phyloP scores from a whole-genome alignment of 1,284 basidiomycete species.

The Heterobasidion parviporum region DNA sequence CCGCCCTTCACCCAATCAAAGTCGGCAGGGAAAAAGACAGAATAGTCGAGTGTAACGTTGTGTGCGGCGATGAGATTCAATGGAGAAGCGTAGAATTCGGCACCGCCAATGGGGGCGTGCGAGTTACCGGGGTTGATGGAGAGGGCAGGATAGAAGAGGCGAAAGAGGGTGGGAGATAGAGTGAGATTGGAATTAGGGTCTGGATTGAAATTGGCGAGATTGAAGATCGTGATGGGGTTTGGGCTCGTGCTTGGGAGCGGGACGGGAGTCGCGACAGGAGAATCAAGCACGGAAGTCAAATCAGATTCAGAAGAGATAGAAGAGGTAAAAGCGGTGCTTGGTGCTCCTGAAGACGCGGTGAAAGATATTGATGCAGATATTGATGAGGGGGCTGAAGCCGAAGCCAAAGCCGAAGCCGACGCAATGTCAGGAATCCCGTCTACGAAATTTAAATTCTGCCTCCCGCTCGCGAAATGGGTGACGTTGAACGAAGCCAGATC shows the following conservation, averaged over 20 bases:
- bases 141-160: conserved; percentile 53
- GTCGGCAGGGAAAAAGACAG: conserved; percentile 54
- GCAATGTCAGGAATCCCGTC: conserved; percentile 34
- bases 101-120: conserved; percentile 49
- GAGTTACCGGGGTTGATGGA: conserved; percentile 54
- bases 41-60: conserved; percentile 52
- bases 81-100: conserved; percentile 63
- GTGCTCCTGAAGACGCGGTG: background rate
- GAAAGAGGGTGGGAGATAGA: conserved; percentile 25
- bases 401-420: conserved; percentile 6
- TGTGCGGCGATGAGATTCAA: conserved; percentile 36
- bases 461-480: conserved; percentile 44
- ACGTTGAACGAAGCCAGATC: conserved; percentile 57
- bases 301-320: background rate
- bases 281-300: background rate
- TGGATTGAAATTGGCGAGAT: conserved; percentile 6
- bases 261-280: background rate
- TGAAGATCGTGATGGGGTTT: conserved; percentile 12
- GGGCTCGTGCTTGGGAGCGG: conserved; percentile 5
- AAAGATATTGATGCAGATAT: background rate
- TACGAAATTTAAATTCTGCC: conserved; percentile 51
- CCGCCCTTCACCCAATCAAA: conserved; percentile 67
- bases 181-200: conserved; percentile 8
- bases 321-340: background rate
- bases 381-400: background rate